Percentiles rank a stretch among this genome's conserved stretches.
Conservation (phyloP, 208 protist species). For the Crithidia bombi region DNA sequence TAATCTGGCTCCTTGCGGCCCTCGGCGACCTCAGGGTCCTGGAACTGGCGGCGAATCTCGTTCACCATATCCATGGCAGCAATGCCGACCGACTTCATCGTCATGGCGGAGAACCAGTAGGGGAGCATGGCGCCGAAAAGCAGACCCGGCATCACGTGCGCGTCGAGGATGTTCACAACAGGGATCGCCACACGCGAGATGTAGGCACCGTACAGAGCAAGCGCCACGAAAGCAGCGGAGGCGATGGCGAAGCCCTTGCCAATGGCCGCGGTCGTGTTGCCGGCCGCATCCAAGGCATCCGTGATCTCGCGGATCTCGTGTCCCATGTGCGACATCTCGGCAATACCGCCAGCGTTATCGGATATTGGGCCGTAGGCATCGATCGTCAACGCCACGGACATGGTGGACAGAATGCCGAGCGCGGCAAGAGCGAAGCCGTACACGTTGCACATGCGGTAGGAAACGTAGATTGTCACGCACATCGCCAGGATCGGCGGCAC, state of each 20-base stretch:
- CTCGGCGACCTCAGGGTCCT: constrained; percentile 77
- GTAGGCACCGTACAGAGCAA: constrained; percentile 95
- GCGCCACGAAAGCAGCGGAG: constrained; percentile 92
- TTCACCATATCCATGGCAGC: constrained; percentile 94
- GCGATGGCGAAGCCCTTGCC: constrained; percentile 97
- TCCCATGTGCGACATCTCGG: constrained; percentile 91
- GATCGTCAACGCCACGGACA: constrained; percentile 92
- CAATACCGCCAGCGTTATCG: constrained; percentile 96
- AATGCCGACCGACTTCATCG: constrained; percentile 94
- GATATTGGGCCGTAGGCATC: constrained; percentile 96
- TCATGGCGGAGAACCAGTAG: constrained; percentile 96
- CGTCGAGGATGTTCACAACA: constrained; percentile 77
- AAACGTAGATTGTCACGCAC: constrained; percentile 81
- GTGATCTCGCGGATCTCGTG: constrained; percentile 92
- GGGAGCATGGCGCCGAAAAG: constrained; percentile 94
- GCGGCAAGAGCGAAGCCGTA: constrained; percentile 95
- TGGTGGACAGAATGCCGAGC: constrained; percentile 95
- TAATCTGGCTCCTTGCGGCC: constrained; percentile 93
- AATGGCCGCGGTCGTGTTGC: constrained; percentile 96
- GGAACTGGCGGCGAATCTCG: constrained; percentile 95
- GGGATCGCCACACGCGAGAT: constrained; percentile 70
- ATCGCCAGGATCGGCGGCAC: constrained; percentile 92
- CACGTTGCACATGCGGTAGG: constrained; percentile 74
- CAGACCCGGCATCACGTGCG: constrained; percentile 82
- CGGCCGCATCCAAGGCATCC: constrained; percentile 94